A percentile compares a stretch with the other conserved stretches of the same genome.
Conservation (phyloP, 1,139 yeast species). For the Sugiyamaella paludigena region DNA sequence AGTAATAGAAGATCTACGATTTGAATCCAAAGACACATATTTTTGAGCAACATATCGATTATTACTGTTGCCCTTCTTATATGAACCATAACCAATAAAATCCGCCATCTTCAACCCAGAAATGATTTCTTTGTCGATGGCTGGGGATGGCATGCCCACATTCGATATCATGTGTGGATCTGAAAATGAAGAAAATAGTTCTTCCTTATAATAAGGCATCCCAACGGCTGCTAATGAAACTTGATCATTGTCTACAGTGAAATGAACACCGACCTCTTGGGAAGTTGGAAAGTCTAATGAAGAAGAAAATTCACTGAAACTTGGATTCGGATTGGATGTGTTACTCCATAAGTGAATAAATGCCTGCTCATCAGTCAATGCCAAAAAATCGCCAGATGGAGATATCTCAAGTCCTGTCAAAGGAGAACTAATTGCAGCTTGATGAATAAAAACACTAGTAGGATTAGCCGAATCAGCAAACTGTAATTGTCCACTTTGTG, state of each 20-base stretch:
- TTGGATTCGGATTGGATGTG: constrained; percentile 22
- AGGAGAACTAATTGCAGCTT: constrained; percentile 40
- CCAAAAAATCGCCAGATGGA: constrained; percentile 75
- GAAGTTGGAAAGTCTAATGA: constrained; percentile 53
- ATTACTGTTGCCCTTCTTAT: constrained; percentile 48
- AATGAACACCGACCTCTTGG: constrained; percentile 30
- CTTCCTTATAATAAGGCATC: constrained; percentile 81
- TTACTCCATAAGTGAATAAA: constrained; percentile 74
- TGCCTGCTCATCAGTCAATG: constrained; percentile 64
- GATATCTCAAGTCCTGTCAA: constrained; percentile 64
- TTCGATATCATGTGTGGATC: constrained; percentile 28
- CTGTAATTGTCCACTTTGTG: constrained; percentile 78
- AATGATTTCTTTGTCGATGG: constrained; percentile 34
- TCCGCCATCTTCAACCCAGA: constrained; percentile 31
- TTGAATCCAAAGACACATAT: constrained; percentile 46
- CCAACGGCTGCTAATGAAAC: constrained; percentile 72
- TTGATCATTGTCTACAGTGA: constrained; percentile 47
- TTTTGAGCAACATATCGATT: constrained; percentile 39
- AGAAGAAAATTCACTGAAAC: constrained; percentile 49
- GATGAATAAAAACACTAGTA: constrained; percentile 49
- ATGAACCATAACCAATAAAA: constrained; percentile 43
- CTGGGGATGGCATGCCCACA: constrained; percentile 37
- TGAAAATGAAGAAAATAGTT: constrained; percentile 73
- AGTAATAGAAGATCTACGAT: constrained; percentile 34
- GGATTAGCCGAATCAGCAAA: constrained; percentile 83